Evolutionary conservation across 257 asterid genomes (phyloP).

Genomic region (Przewalskia tangutica): DNA sequence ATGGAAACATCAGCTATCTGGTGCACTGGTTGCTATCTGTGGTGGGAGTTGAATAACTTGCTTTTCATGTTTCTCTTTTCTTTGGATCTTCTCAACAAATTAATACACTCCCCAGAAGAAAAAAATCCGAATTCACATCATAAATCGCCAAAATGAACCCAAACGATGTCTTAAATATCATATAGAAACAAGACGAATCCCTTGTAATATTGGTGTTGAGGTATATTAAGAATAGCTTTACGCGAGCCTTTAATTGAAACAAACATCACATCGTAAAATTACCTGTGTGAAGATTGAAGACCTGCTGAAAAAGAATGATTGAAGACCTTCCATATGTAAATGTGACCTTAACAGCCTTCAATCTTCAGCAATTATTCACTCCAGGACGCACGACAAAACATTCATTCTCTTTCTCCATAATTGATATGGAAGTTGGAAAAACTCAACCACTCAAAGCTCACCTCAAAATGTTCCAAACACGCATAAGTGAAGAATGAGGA

Average conservation of each 20-base stretch:
- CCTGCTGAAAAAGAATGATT: too few relatives aligned
- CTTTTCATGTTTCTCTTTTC: neutral
- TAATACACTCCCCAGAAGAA: neutral
- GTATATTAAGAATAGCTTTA: neutral
- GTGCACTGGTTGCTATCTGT: neutral
- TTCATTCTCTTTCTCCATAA: neutral
- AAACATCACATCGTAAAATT: neutral
- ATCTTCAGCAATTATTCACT: neutral
- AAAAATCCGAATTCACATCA: neutral
- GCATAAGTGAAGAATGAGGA: neutral
- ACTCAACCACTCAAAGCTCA: neutral
- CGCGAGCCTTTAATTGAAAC: neutral
- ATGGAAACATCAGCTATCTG: neutral
- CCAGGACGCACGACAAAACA: neutral
- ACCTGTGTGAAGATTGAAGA: neutral
- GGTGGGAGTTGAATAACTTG: neutral
- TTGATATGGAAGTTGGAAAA: neutral
- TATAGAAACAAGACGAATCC: neutral
- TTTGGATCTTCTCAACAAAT: neutral
- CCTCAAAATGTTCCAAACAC: neutral
- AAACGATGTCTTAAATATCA: neutral
- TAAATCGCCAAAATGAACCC: neutral
- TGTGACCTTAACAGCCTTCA: neutral
- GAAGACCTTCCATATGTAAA: neutral
- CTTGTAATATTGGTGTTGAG: neutral